phyloP scores from a whole-genome alignment of 148 eudicot genomes.

The Chenopodium berlandieri region DNA sequence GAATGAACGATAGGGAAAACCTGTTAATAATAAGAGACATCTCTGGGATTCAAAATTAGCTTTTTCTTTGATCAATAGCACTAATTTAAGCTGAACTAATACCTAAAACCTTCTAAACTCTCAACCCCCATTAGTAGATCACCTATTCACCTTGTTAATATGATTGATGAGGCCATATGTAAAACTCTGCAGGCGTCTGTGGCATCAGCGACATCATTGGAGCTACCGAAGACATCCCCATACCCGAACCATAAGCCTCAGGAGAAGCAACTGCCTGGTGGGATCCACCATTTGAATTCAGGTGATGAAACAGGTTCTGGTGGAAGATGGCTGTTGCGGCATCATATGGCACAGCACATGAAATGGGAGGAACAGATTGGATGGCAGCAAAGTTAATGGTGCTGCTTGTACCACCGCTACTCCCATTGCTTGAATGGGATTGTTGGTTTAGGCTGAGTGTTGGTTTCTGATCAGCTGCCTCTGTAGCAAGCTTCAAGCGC shows the following conservation, averaged over 20 bases:
- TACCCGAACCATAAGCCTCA: slow-evolving; percentile 28
- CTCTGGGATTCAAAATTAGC: slow-evolving; percentile 36
- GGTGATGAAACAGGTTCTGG: slow-evolving; percentile 55
- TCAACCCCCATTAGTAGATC: background rate
- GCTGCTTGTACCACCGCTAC: slow-evolving; percentile 32
- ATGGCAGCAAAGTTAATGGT: slow-evolving; percentile 51
- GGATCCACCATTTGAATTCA: slow-evolving; percentile 30
- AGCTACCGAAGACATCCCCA: slow-evolving; percentile 13
- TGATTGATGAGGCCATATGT: slow-evolving; percentile 78
- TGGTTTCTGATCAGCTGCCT: slow-evolving; percentile 49
- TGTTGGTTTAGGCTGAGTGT: slow-evolving; percentile 34
- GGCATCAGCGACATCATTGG: slow-evolving; percentile 48
- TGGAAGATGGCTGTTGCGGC: slow-evolving; percentile 44
- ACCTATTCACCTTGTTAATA: slow-evolving; percentile 35
- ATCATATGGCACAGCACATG: slow-evolving; percentile 60
- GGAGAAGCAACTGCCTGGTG: slow-evolving; percentile 23
- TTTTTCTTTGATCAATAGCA: slow-evolving; percentile 35
- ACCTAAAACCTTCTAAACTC: slow-evolving; percentile 2
- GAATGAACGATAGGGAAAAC: slow-evolving; percentile 14
- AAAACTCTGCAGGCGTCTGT: slow-evolving; percentile 56
- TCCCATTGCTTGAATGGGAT: slow-evolving; percentile 25
- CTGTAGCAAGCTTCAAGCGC: slow-evolving; percentile 68
- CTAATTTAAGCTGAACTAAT: slow-evolving; percentile 14
- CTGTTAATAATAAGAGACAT: slow-evolving; percentile 22
- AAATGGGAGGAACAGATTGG: slow-evolving; percentile 44